A percentile compares a stretch with the other conserved stretches of the same genome.
Conservation (phyloP, 176 grass and related monocot genomes). For the Guadua angustifolia region DNA sequence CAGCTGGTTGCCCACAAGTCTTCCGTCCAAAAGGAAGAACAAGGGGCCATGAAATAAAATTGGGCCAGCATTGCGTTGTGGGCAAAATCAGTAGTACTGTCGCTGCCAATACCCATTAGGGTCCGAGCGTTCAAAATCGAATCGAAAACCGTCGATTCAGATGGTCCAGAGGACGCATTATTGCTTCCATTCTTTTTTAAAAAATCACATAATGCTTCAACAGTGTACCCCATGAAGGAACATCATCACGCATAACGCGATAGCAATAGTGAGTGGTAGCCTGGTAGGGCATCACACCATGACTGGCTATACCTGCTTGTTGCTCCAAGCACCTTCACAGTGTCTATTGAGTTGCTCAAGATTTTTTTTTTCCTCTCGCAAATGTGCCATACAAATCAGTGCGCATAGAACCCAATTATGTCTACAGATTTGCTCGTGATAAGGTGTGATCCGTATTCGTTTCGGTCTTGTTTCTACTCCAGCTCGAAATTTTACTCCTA, state of each 20-base stretch:
- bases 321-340: neutral
- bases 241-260: neutral
- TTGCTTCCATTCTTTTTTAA: neutral
- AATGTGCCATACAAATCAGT: too few relatives aligned
- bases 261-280: neutral
- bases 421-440: too few relatives aligned
- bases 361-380: neutral
- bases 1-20: conserved; percentile 10
- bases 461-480: too few relatives aligned
- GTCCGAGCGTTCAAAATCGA: neutral
- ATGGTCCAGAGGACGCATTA: conserved; percentile 9
- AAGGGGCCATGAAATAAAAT: neutral
- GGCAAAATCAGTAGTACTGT: neutral
- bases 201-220: neutral
- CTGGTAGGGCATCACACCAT: neutral
- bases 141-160: neutral
- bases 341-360: neutral
- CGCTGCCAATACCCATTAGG: neutral
- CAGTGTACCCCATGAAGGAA: neutral
- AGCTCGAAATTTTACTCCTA: too few relatives aligned
- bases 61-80: neutral
- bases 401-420: too few relatives aligned
- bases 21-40: neutral
- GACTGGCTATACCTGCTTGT: neutral
- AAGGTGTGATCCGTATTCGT: too few relatives aligned